Conservation (phyloP, 208 protist genomes). For the Herpetomonas tarakana region DNA sequence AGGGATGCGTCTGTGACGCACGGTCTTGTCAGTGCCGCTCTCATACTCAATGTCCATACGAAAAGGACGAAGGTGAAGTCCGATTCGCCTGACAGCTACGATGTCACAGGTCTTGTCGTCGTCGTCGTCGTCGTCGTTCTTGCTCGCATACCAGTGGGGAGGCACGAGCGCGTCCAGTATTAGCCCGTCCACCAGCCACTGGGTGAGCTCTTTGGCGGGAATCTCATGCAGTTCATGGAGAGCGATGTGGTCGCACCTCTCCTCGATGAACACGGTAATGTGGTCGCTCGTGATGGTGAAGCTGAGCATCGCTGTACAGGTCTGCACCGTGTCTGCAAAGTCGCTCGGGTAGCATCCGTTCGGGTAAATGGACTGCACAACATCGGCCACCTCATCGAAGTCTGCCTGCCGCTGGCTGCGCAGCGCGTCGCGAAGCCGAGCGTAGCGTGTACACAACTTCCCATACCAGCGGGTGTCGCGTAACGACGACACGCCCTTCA, state of each 20-base stretch:
- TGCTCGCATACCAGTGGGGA: slow-evolving; percentile 54
- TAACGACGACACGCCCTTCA: slow-evolving; percentile 14
- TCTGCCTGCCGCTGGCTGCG: slow-evolving; percentile 14
- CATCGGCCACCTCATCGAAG: slow-evolving; percentile 40
- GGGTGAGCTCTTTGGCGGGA: slow-evolving; percentile 32
- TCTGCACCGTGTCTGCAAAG: slow-evolving; percentile 64
- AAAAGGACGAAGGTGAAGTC: slow-evolving; percentile 31
- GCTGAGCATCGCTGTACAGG: slow-evolving; percentile 63
- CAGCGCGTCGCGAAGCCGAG: slow-evolving; percentile 18
- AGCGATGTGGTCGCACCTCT: slow-evolving; percentile 25
- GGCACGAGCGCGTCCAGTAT: slow-evolving; percentile 49
- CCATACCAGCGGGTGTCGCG: slow-evolving; percentile 44
- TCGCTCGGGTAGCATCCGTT: slow-evolving; percentile 59
- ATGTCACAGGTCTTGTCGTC: not conserved
- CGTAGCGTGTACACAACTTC: slow-evolving; percentile 39
- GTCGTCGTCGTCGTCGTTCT: not conserved
- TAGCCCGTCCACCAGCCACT: slow-evolving; percentile 39
- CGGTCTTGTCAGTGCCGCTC: slow-evolving; percentile 3
- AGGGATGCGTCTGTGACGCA: slow-evolving; percentile 36
- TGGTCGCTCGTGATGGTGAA: slow-evolving; percentile 34
- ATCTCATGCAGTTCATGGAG: slow-evolving; percentile 20
- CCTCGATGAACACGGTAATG: slow-evolving; percentile 28
- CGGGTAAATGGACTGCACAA: slow-evolving; percentile 68
- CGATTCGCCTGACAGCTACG: slow-evolving; percentile 21
- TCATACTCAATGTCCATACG: slow-evolving; percentile 64